Base-by-base conservation (phyloP, 495 filamentous ascomycete genomes). In the Penicillium samsonianum region DNA sequence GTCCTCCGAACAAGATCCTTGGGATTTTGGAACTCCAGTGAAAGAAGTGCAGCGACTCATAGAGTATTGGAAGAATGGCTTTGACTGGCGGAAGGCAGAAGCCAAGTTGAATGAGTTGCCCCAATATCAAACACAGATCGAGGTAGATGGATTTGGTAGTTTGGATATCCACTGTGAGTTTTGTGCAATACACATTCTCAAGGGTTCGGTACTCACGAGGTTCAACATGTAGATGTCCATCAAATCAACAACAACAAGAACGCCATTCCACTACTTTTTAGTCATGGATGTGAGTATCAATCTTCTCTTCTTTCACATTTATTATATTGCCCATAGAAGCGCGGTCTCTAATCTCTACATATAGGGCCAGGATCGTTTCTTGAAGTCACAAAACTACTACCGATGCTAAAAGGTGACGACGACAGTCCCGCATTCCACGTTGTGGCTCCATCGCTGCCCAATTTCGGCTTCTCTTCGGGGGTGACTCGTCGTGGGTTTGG, bases 401-500 rank as follows among this genome's bases (percentile, higher is more conserved):
- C 73, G 7, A 33, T 67, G 22, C 62, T 77, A 7, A 60, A 65
- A 19, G 63, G 56, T 0, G 59, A 56, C 10, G 60, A 62, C 12
- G 47, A 56, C 17, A n/a, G 33, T 6, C 75, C 75, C 5, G 68
- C 73, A 52, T 79, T 78, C 48, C 67, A 76, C 40, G 56, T 78
- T n/a, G 71, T 78, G 17, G 75, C 76, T n/a, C 76, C 76, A 4
- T 76, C 68, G 12, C 51, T 78, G 28, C 73, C 73, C 9, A 77
- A 79, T 40, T 77, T 68, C 51, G 74, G 74, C 11, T 78, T 77
- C 44, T 76, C 71, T 8, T 65, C 71, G 0, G 73, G 68, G 1
- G 69, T 73, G 19, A 68, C 63, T 42, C 71, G 72, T 37, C 73
- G 74, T 55, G 79, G 81, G 1, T 83, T 88, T 40, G 77, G 75